Conservation (phyloP, 495 filamentous ascomycete genomes). For the Hypoxylon fragiforme region DNA sequence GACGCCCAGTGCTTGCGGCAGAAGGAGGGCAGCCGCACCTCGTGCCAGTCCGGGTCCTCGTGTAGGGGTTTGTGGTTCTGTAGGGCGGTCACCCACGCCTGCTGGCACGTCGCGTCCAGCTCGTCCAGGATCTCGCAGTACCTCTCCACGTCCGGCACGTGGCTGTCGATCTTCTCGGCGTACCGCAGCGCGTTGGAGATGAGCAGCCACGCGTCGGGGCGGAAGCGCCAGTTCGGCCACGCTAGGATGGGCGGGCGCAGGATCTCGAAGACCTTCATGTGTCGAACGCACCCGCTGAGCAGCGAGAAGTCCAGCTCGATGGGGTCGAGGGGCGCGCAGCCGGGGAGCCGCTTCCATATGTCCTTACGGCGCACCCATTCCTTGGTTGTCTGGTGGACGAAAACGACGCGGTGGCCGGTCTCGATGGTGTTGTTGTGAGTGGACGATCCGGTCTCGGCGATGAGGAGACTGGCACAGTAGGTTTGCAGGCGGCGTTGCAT, state of each 20-base stretch:
- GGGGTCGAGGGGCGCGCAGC: slow-evolving; percentile 17
- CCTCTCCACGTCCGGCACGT: slow-evolving; percentile 20
- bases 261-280: slow-evolving; percentile 32
- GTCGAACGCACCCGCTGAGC: slow-evolving; percentile 36
- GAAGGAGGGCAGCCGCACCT: slow-evolving; percentile 24
- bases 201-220: slow-evolving; percentile 39
- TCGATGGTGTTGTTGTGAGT: slow-evolving; percentile 26
- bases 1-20: slow-evolving; percentile 37
- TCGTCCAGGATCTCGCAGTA: slow-evolving; percentile 37
- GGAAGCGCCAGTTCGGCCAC: slow-evolving; percentile 36
- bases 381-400: slow-evolving; percentile 39
- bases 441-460: slow-evolving; percentile 26
- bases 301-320: slow-evolving; percentile 35
- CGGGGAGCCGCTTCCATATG: slow-evolving; percentile 36
- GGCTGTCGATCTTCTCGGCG: slow-evolving; percentile 33
- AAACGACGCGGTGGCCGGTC: slow-evolving; percentile 37
- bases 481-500: slow-evolving; percentile 30
- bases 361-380: slow-evolving; percentile 36
- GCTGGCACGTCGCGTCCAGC: slow-evolving; percentile 34
- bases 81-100: slow-evolving; percentile 30
- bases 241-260: slow-evolving; percentile 31
- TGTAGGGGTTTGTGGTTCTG: slow-evolving; percentile 37
- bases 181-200: slow-evolving; percentile 36
- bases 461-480: slow-evolving; percentile 34
- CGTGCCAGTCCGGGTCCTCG: slow-evolving; percentile 40